Base-by-base conservation (phyloP, 2,329 filamentous ascomycete species). In the Cercospora sp. region DNA sequence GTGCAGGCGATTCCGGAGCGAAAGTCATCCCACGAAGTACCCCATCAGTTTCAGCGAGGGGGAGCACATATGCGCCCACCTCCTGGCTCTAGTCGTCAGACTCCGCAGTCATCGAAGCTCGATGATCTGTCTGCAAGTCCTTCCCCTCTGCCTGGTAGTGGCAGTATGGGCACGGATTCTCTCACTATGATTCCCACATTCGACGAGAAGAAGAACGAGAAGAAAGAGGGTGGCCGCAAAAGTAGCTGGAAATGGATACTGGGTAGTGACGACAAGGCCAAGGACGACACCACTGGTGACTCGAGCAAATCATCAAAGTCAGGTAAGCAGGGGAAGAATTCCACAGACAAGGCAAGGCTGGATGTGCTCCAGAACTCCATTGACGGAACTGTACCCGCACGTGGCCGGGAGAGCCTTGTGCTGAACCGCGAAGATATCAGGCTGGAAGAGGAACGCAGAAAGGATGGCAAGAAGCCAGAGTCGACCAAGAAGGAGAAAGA, bases 311-410 rank as follows among this genome's bases (percentile, higher is more conserved):
- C 69, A 24, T 69, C 69, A 5, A 75, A 75, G 58, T 57, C 66
- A 16, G 69, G 83, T 61, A 93, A 90, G 77, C 89, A 89, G 74
- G 85, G 87, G 51, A 94, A 92, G 75, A 82, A 86, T 71, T 69
- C 74, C 7, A 67, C 69, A 21, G 94, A 97, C 74, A 93, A 90
- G 73, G 90, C 91, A 21, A 88, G 94, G 32, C 84, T 97, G 30
- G 94, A 98, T 75, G 87, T 97, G 24, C 84, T 97, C 24, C 94
- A 97, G 77, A 91, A 88, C 43, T 96, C 94, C 0, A 94, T 96
- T 77, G 94, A 98, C 61, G 83, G 85, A 1, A 79, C 77, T 30
- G 67, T 73, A 6, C 72, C 76, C 26, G 76, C 79, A 40, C 80
- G 82, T 32, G 90, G 90, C 2, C 89, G 94, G 12, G 94, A 97